Evolutionary conservation across 2,329 filamentous ascomycete species (phyloP).

Genomic region (Trichoderma arundinaceum): DNA sequence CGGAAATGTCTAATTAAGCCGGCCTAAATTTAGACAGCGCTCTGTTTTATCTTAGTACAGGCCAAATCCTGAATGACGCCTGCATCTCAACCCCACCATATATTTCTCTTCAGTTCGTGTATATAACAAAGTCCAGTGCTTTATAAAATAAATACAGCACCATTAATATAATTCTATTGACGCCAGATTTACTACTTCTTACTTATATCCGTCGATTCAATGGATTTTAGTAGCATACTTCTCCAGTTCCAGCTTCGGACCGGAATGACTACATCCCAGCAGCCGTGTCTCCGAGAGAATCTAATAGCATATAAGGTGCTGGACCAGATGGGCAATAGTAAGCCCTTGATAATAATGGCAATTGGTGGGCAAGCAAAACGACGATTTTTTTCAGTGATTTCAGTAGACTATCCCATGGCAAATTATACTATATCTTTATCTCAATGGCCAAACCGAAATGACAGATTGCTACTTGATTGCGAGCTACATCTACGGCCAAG

Average conservation of each 20-base stretch:
- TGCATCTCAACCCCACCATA: no score
- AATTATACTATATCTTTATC: neutral
- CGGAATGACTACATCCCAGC: neutral
- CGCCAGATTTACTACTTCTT: neutral
- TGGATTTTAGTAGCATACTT: neutral
- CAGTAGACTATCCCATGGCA: neutral
- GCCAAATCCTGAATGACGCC: no score
- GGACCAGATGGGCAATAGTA: neutral
- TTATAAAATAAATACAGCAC: no score
- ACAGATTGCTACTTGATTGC: constrained; percentile 15
- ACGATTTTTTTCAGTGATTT: neutral
- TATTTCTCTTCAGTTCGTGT: no score
- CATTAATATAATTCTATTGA: no score
- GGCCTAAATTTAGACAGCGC: no score
- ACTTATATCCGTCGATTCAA: neutral
- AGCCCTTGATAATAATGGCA: constrained; percentile 9
- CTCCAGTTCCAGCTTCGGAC: constrained; percentile 3
- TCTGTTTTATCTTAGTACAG: no score
- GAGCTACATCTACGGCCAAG: constrained; percentile 14
- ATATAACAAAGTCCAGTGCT: no score
- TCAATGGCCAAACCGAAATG: neutral
- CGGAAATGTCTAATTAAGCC: no score
- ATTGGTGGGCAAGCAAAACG: constrained; percentile 15
- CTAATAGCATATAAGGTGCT: constrained; percentile 5
- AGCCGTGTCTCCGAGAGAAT: neutral